These are phyloP conservation scores for Leptographium flavum DNA, from an alignment of 2,329 filamentous ascomycete genomes.

Conservation along the genomic window DNA sequence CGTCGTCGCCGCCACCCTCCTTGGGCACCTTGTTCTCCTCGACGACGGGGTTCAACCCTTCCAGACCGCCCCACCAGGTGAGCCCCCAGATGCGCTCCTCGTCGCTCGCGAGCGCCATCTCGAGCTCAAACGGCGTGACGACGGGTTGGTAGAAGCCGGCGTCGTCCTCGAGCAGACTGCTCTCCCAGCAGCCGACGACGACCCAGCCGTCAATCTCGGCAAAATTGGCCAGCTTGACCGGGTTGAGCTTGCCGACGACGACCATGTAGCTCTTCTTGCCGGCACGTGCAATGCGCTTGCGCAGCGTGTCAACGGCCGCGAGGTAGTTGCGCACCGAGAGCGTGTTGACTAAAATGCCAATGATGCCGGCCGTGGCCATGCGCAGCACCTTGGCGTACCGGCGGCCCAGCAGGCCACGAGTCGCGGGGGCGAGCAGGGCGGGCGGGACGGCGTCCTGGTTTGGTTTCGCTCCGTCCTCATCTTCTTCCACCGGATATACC, in stretches of 20 bases:
- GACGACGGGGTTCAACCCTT: constrained; percentile 33
- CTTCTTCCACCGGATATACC: constrained; percentile 49
- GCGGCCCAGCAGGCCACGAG: constrained; percentile 52
- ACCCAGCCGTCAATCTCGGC: constrained; percentile 93
- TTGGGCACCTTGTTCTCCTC: constrained; percentile 11
- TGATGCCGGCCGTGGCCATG: constrained; percentile 66
- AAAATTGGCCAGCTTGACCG: constrained; percentile 93
- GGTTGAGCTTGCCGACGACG: constrained; percentile 91
- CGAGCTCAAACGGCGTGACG: constrained; percentile 89
- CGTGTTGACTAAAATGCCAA: constrained; percentile 93
- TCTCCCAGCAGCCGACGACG: constrained; percentile 96
- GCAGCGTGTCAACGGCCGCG: constrained; percentile 60
- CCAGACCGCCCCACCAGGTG: constrained; percentile 80
- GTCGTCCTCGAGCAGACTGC: constrained; percentile 75
- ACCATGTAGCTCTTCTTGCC: constrained; percentile 95
- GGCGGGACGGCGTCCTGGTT: neutral
- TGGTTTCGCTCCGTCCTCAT: neutral
- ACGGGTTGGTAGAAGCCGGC: constrained; percentile 73
- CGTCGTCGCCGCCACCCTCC: constrained; percentile 11
- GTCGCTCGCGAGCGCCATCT: constrained; percentile 61
- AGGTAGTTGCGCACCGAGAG: constrained; percentile 87
- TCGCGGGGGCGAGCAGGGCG: constrained; percentile 21
- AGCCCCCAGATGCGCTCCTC: constrained; percentile 70
- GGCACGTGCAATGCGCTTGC: constrained; percentile 55
- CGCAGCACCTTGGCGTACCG: constrained; percentile 78